phyloP scores from a whole-genome alignment of 73 alveolate genomes.

The Paramecium sonneborni region DNA sequence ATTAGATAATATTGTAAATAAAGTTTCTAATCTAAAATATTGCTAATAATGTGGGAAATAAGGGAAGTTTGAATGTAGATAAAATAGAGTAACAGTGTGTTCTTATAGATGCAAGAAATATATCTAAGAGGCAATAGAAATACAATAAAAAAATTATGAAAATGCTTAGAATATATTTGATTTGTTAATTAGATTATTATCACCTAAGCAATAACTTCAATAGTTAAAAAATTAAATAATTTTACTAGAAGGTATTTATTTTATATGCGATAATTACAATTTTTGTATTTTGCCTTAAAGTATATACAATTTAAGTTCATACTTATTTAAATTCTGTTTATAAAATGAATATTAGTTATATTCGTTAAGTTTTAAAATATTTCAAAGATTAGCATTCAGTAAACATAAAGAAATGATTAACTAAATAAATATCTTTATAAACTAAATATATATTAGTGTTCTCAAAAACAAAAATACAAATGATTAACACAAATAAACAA shows the following conservation, averaged over 20 bases:
- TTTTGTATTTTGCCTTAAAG: not conserved
- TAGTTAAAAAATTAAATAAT: conserved; percentile 14
- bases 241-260: conserved; percentile 41
- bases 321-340: conserved; percentile 60
- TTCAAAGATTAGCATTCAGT: not conserved
- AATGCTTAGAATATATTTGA: not conserved
- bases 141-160: conserved; percentile 4
- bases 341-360: conserved; percentile 21
- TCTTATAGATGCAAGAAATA: not conserved
- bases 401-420: conserved; percentile 29
- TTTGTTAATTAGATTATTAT: not conserved
- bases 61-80: not conserved
- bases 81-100: not conserved
- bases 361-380: conserved; percentile 50
- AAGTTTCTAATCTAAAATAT: not conserved
- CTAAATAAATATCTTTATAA: conserved; percentile 56
- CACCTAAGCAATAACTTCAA: not conserved
- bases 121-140: not conserved
- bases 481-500: conserved; percentile 37
- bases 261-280: conserved; percentile 43
- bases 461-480: conserved; percentile 28
- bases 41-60: not conserved
- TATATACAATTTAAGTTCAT: not conserved
- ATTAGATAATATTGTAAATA: not conserved
- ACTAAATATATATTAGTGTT: conserved; percentile 27